A percentile compares a stretch with the other conserved stretches of the same genome.
These are phyloP conservation scores for Amorphotheca resinae DNA, from an alignment of 495 filamentous ascomycete species.

Conservation along the genomic window DNA sequence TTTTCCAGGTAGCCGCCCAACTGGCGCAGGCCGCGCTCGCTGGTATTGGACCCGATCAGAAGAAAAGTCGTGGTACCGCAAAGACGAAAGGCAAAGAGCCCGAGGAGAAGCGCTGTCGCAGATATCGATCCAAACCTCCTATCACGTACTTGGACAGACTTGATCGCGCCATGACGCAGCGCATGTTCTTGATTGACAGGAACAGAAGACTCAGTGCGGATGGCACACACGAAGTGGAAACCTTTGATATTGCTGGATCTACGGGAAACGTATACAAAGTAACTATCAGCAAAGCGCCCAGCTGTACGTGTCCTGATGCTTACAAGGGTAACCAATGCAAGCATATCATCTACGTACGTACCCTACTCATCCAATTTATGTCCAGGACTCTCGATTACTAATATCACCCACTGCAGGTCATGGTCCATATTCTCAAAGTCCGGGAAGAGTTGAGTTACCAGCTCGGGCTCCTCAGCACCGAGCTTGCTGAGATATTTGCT, in stretches of 20 bases:
- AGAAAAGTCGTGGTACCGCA: not conserved
- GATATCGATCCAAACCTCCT: conserved; percentile 9
- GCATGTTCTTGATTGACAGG: conserved; percentile 20
- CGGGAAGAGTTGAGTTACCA: conserved; percentile 47
- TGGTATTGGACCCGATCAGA: not conserved
- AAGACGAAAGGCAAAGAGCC: conserved; percentile 4
- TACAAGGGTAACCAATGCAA: conserved; percentile 63
- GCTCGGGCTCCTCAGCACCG: conserved; percentile 52
- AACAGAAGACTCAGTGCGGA: conserved; percentile 6
- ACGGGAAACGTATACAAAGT: conserved; percentile 66
- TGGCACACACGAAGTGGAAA: conserved; percentile 26
- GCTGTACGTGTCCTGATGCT: conserved; percentile 57
- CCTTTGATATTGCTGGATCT: conserved; percentile 56
- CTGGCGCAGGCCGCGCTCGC: conserved; percentile 3
- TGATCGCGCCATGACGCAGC: conserved; percentile 12
- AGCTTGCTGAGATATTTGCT: conserved; percentile 50
- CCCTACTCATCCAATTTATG: not conserved
- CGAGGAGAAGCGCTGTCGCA: conserved; percentile 15
- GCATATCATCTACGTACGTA: conserved; percentile 24
- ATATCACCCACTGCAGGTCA: too few species aligned
- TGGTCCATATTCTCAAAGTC: conserved; percentile 47
- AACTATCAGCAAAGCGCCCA: conserved; percentile 36
- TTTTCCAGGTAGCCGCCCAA: too few species aligned
- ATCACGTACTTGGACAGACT: conserved; percentile 12
- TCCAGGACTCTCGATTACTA: not conserved